Base-by-base conservation (phyloP, 2,329 filamentous ascomycete genomes). In the Sordariomycetes sp. region DNA sequence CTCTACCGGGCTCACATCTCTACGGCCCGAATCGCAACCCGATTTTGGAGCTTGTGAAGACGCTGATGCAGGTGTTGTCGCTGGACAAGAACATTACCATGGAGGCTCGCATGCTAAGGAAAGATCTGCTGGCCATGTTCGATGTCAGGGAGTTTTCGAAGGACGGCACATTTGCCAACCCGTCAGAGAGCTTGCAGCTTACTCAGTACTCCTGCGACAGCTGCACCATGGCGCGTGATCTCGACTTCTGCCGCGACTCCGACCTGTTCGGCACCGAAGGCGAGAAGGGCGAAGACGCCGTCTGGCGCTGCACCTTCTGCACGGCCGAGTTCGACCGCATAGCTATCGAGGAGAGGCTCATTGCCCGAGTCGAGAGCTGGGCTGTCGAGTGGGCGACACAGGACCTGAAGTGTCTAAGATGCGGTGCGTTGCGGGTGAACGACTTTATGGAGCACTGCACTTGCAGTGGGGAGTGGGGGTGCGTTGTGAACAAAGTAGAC, bases 381-480 rank as follows among this genome's bases (percentile, higher is more conserved):
- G 66, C 86, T 7, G 71, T 86, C 18, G 77, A 82, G 47, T 98
- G 93, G 88, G 71, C 78, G 42, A 85, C 81, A 21, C 90, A 96
- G 61, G 92, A 98, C 55, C 60, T 96, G 38, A 86, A 86, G 59
- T 98, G 92, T 45, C 53, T 50, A 20, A 68, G 72, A 39, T 83
- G 79, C 54, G 75, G 72, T 21, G 86, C 86, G 46, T 58, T 94
- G 25, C 68, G 86, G 51, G 70, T 85, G 26, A 96, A 94, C 54
- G 90, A 95, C 50, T 93, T 96, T 48, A 87, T 92, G 79, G 90
- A 95, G 56, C 88, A 96, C 58, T 98, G 93, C 59, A 82, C 80
- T 9, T 98, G 92, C 64, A 86, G 85, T 40, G 92, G 92, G 4
- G 72, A 74, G 39, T 98, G 92, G 92, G 71, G 69, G 14, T 76